These are phyloP conservation scores for Magnaporthiopsis poae DNA, from an alignment of 2,329 filamentous ascomycete genomes.

Conservation along the genomic window DNA sequence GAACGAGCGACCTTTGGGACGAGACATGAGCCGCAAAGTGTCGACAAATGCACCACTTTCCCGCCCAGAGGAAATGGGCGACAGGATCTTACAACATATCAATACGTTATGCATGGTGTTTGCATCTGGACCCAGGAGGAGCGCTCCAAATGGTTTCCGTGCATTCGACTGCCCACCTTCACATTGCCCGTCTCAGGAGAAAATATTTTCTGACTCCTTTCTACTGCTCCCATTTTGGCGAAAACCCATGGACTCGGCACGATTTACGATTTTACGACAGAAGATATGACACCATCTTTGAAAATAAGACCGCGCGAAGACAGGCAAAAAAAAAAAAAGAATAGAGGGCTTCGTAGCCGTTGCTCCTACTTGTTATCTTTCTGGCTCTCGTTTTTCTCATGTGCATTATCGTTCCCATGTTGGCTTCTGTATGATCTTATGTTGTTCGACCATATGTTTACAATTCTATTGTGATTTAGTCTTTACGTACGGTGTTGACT, in stretches of 20 bases:
- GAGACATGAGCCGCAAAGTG: neutral
- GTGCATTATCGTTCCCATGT: neutral
- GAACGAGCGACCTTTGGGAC: neutral
- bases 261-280: neutral
- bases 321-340: neutral
- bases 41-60: neutral
- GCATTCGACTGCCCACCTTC: neutral
- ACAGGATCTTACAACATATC: no score
- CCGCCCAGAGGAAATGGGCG: neutral
- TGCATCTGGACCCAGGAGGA: neutral
- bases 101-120: neutral
- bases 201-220: neutral
- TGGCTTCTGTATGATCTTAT: neutral
- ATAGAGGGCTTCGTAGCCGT: neutral
- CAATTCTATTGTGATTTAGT: neutral
- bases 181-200: neutral
- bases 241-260: neutral
- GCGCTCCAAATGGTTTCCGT: neutral
- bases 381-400: neutral
- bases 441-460: neutral
- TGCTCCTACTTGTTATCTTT: neutral
- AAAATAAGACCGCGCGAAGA: neutral
- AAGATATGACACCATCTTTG: neutral
- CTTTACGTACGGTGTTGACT: neutral
- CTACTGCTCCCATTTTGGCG: neutral